These are phyloP conservation scores for Komagataella pastoris DNA, from an alignment of 805 yeast genomes.

Conservation along the genomic window DNA sequence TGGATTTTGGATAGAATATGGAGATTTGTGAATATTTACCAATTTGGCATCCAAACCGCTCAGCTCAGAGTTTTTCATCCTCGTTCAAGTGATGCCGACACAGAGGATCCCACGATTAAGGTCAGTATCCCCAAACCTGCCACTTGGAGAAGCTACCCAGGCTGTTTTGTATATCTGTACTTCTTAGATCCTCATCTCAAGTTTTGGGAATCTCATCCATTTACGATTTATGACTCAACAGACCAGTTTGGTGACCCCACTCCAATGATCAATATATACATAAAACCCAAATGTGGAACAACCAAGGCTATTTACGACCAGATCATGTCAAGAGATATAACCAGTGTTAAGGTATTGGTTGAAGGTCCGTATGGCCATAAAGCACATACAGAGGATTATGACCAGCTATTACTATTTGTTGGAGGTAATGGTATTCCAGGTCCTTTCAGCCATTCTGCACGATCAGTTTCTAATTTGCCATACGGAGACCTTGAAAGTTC, in stretches of 20 bases:
- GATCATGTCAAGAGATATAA: conserved; percentile 13
- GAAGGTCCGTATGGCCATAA: conserved; percentile 46
- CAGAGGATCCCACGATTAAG: conserved; percentile 8
- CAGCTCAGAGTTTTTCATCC: conserved; percentile 3
- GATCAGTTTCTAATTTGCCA: conserved; percentile 10
- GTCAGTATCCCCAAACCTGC: conserved; percentile 26
- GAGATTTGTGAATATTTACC: conserved; percentile 19
- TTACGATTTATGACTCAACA: conserved; percentile 24
- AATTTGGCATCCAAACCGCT: conserved; percentile 14
- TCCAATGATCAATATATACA: conserved; percentile 24
- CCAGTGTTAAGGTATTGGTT: conserved; percentile 23
- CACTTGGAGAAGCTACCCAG: conserved; percentile 35
- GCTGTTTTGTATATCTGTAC: conserved; percentile 46
- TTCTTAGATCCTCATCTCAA: conserved; percentile 23
- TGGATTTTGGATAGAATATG: conserved; percentile 29
- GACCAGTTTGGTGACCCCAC: conserved; percentile 1
- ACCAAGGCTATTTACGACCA: conserved; percentile 23
- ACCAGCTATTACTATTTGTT: conserved; percentile 29
- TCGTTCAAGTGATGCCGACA: conserved; percentile 2
- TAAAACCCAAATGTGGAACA: conserved; percentile 37
- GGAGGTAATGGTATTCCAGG: conserved; percentile 55
- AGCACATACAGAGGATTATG: conserved; percentile 25
- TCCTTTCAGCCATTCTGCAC: conserved; percentile 26
- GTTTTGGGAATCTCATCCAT: conserved; percentile 57
- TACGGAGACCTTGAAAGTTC: conserved; percentile 9